phyloP scores from a whole-genome alignment of 2,329 filamentous ascomycete genomes.

The Fusarium veterinarium region DNA sequence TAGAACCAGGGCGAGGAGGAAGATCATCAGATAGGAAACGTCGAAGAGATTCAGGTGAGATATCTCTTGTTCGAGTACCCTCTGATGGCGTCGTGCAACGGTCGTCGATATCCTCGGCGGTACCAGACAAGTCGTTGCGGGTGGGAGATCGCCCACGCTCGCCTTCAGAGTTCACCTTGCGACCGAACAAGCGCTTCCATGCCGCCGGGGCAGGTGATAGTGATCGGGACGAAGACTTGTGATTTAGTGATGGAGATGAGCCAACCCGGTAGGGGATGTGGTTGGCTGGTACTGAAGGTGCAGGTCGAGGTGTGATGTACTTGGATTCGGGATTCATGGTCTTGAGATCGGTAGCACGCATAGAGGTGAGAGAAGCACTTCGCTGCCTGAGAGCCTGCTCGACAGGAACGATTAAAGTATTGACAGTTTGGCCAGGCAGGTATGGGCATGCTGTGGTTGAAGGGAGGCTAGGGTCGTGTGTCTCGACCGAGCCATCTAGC shows the following conservation, averaged over 20 bases:
- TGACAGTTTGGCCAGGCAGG: conserved; percentile 87
- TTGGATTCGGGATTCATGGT: conserved; percentile 85
- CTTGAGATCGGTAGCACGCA: conserved; percentile 68
- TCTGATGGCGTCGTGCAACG: conserved; percentile 50
- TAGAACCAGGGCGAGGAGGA: conserved; percentile 45
- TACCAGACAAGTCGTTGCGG: conserved; percentile 35
- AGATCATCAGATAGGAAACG: conserved; percentile 63
- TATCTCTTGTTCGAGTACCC: conserved; percentile 59
- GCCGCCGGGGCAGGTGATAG: conserved; percentile 59
- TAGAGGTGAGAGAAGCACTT: conserved; percentile 73
- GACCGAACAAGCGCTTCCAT: conserved; percentile 64
- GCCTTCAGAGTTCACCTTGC: conserved; percentile 52
- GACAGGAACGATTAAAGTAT: conserved; percentile 82
- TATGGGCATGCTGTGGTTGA: conserved; percentile 85
- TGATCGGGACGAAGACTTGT: conserved; percentile 58
- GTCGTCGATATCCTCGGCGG: conserved; percentile 23
- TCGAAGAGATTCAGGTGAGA: conserved; percentile 67
- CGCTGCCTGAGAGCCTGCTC: conserved; percentile 71
- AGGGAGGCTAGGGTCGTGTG: conserved; percentile 77
- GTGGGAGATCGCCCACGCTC: conserved; percentile 51
- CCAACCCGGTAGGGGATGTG: conserved; percentile 42
- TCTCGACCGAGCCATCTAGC: conserved; percentile 81
- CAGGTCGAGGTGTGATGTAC: conserved; percentile 75
- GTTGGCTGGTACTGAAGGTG: conserved; percentile 51
- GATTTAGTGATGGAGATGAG: conserved; percentile 48